phyloP scores from a whole-genome alignment of 805 yeast genomes.

The Torulaspora indica region DNA sequence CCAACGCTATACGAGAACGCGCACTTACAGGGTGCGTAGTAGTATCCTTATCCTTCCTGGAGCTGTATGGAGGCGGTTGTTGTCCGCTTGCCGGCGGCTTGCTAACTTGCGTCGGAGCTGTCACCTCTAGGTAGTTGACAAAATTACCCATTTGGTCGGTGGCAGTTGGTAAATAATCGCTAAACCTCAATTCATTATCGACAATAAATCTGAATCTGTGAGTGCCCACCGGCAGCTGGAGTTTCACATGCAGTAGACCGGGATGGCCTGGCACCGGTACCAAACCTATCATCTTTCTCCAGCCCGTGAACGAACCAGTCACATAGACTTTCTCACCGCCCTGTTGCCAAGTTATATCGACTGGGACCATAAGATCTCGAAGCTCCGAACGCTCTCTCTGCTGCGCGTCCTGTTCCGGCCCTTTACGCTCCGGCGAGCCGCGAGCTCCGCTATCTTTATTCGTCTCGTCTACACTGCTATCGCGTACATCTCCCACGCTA shows the following conservation, averaged over 20 bases:
- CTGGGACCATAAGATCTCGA: constrained; percentile 37
- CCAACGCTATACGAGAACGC: constrained; percentile 50
- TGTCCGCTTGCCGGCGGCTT: constrained; percentile 30
- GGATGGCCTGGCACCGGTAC: constrained; percentile 39
- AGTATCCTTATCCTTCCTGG: constrained; percentile 3
- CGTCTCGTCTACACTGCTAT: background rate
- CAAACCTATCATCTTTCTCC: constrained; percentile 96
- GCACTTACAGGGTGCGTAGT: constrained; percentile 22
- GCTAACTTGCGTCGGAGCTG: constrained; percentile 36
- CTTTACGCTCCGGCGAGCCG: constrained; percentile 2
- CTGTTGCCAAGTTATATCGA: constrained; percentile 86
- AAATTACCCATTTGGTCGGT: constrained; percentile 96
- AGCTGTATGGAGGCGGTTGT: constrained; percentile 16
- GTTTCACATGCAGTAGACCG: constrained; percentile 53
- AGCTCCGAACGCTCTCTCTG: constrained; percentile 8
- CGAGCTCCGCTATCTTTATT: background rate
- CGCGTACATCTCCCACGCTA: background rate
- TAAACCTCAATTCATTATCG: constrained; percentile 85
- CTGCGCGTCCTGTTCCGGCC: constrained; percentile 1
- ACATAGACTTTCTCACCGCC: constrained; percentile 96
- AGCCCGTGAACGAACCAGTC: constrained; percentile 95
- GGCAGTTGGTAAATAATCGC: constrained; percentile 90
- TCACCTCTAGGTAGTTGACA: constrained; percentile 82
- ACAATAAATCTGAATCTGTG: constrained; percentile 91
- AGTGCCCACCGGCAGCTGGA: constrained; percentile 83